Base-by-base conservation (phyloP, 805 yeast species). In the Cyberlindnera nakhonratchasimensis region DNA sequence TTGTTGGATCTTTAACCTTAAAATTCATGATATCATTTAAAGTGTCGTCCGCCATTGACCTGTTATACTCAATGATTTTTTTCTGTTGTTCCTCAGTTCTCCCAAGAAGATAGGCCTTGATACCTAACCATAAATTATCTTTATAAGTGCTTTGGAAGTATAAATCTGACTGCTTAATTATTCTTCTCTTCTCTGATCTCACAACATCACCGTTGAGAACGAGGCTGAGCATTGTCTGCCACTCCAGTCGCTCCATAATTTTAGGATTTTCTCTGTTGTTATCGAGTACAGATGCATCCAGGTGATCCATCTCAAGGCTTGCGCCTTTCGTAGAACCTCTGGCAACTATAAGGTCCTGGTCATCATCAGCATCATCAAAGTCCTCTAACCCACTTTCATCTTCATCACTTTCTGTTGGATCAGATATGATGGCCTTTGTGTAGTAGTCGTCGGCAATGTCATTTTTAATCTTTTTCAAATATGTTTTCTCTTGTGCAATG, bases 191-290 rank as follows among this genome's bases (percentile, higher is more conserved):
- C 57, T 93, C 99, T 11, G 91, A 82, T 26, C 83, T 77, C 17
- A 93, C 89, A 40, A 93, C 96, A 62, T 93, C 98, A 52, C 99
- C 98, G 3, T 95, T 91, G 26, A 93, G 74, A 4, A 93, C 98
- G 3, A 89, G 75, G 10, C 86, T 75, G 37, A 93, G 71, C 96
- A 93, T 88, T 0, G 91, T 77, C 63, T 93, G 98, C 99, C 99
- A 93, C 64, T 89, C 96, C 11, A 90, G 68, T 37, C 98, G 72
- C 58, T 89, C 97, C 10, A 80, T 55, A 7, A 82, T 79, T 19
- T 55, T 50, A 6, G 69, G 63, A 40, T 65, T 62, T 4, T 63
- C 55, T 35, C 55, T 44, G 5, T 52, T 47, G 23, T 44, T 41
- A 14, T 55, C 57, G 10, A 52, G 19, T 0, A 52, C 37, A 0